Evolutionary conservation across 306 rosid genomes (phyloP).

Genomic region (Ochetophila trinervis): DNA sequence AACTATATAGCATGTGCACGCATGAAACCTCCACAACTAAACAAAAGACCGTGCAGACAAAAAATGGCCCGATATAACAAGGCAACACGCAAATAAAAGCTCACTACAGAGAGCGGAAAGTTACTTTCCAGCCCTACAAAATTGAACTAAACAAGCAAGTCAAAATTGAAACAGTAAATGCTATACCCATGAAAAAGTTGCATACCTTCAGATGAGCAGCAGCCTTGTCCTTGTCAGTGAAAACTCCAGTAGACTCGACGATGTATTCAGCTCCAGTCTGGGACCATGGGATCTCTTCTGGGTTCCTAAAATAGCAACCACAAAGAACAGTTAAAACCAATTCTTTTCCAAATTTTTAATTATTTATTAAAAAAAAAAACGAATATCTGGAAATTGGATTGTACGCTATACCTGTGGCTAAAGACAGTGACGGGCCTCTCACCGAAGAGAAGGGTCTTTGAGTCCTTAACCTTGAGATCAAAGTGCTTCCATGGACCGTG

Average conservation of each 20-base stretch:
- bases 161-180: too few species aligned
- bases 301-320: slow-evolving; percentile 35
- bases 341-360: background rate
- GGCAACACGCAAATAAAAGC: too few species aligned
- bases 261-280: slow-evolving; percentile 45
- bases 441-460: slow-evolving; percentile 66
- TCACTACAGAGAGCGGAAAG: too few species aligned
- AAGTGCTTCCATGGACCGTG: slow-evolving; percentile 75
- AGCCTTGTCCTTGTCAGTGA: slow-evolving; percentile 56
- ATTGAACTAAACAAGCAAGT: too few species aligned
- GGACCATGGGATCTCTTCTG: slow-evolving; percentile 66
- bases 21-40: too few species aligned
- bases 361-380: background rate
- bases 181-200: background rate
- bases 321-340: background rate
- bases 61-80: too few species aligned
- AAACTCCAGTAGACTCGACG: slow-evolving; percentile 61
- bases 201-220: slow-evolving; percentile 67
- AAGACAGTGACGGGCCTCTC: slow-evolving; percentile 49
- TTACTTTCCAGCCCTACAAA: too few species aligned
- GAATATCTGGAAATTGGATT: background rate
- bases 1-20: too few species aligned
- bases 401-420: slow-evolving; percentile 29
- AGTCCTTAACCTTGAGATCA: slow-evolving; percentile 50
- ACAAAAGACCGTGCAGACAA: too few species aligned